Conservation (phyloP, 208 protist genomes). For the Trypanosoma lewisi region DNA sequence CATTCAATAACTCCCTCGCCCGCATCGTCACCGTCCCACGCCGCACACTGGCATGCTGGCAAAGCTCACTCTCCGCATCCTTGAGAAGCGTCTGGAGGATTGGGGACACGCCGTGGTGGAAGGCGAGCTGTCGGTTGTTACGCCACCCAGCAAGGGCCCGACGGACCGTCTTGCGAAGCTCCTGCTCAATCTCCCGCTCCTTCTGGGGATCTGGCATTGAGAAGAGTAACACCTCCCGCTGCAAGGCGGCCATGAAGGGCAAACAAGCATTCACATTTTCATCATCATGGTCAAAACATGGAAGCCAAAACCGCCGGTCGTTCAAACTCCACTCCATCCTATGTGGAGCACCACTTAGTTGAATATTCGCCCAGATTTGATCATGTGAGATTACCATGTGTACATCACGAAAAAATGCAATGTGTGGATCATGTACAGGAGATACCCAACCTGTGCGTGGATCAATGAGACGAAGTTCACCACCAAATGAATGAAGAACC, state of each 20-base stretch:
- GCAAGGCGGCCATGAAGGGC: conserved; percentile 50
- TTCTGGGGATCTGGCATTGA: conserved; percentile 31
- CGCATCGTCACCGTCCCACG: conserved; percentile 36
- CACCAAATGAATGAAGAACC: conserved; percentile 63
- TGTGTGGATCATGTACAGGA: conserved; percentile 45
- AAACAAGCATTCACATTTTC: conserved; percentile 33
- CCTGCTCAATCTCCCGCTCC: conserved; percentile 57
- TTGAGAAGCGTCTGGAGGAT: conserved; percentile 59
- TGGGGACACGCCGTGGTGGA: conserved; percentile 55
- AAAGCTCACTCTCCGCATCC: conserved; percentile 56
- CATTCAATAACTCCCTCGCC: conserved; percentile 41
- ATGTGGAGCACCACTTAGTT: conserved; percentile 72
- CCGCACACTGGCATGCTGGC: conserved; percentile 39
- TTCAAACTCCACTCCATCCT: conserved; percentile 79
- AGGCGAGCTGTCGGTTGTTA: conserved; percentile 47
- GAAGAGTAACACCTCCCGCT: conserved; percentile 62
- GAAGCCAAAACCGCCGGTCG: conserved; percentile 57
- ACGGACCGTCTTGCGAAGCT: conserved; percentile 44
- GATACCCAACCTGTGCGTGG: conserved; percentile 51
- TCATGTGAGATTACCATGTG: conserved; percentile 72
- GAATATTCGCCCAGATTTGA: conserved; percentile 80
- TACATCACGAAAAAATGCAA: conserved; percentile 61
- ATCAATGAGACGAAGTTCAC: conserved; percentile 68
- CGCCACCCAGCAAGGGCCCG: conserved; percentile 63
- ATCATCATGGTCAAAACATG: conserved; percentile 57